phyloP scores from a whole-genome alignment of 306 rosid genomes.

The Glycine tomentella region DNA sequence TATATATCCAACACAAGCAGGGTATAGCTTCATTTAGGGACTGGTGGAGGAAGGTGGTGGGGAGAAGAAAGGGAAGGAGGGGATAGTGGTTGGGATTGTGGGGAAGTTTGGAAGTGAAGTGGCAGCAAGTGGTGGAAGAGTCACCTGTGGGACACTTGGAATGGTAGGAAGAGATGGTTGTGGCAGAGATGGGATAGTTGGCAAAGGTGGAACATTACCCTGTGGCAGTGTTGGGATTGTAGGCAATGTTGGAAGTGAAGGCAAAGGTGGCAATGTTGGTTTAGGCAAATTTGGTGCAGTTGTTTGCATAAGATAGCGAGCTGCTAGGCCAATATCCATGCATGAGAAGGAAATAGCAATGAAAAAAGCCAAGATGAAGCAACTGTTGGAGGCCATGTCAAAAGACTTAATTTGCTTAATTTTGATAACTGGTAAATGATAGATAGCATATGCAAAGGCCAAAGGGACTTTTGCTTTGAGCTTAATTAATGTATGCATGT shows the following conservation, averaged over 20 bases:
- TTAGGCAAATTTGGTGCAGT: conserved; percentile 33
- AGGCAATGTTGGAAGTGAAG: conserved; percentile 39
- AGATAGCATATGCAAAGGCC: too few relatives aligned
- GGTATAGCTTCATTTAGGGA: not conserved
- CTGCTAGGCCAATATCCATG: conserved; percentile 39
- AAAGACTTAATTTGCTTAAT: not conserved
- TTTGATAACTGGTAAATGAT: not conserved
- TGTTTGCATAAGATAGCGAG: conserved; percentile 49
- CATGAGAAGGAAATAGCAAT: conserved; percentile 41
- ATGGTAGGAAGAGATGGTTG: conserved; percentile 16
- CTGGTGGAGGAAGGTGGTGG: too few relatives aligned
- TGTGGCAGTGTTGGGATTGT: conserved; percentile 39
- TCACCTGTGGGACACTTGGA: conserved; percentile 1
- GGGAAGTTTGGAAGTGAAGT: too few relatives aligned
- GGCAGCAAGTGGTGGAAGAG: too few relatives aligned
- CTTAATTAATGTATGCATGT: conserved; percentile 1
- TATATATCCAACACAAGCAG: not conserved
- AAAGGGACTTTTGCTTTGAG: conserved; percentile 17
- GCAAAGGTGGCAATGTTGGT: conserved; percentile 39
- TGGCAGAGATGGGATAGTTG: too few relatives aligned
- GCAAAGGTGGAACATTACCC: conserved; percentile 4
- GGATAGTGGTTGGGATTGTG: conserved; percentile 12
- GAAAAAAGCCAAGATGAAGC: conserved; percentile 39
- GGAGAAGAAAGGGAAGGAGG: too few relatives aligned
- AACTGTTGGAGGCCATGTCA: conserved; percentile 44